Evolutionary conservation across 140 eudicot genomes (phyloP).

Genomic region (Flaveria floridana): DNA sequence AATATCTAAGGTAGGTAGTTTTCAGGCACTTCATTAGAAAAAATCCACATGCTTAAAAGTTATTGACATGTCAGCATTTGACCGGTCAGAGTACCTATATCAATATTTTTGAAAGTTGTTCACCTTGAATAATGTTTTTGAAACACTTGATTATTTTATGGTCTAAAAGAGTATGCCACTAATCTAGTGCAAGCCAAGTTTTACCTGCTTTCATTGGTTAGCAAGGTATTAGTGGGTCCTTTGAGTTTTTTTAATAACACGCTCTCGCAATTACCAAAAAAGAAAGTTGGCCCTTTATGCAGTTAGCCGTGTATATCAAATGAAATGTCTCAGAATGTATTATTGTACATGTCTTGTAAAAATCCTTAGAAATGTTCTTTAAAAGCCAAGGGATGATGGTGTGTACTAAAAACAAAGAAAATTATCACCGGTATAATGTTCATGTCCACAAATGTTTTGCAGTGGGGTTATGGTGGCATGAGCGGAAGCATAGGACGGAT

Average conservation of each 20-base stretch:
- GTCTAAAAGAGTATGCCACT: background rate
- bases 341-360: background rate
- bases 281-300: background rate
- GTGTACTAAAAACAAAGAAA: background rate
- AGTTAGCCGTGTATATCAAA: background rate
- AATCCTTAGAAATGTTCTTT: background rate
- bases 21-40: background rate
- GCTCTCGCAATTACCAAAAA: background rate
- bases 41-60: background rate
- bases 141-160: background rate
- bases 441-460: constrained; percentile 32
- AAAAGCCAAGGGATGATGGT: background rate
- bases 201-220: background rate
- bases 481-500: constrained; percentile 61
- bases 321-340: background rate
- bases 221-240: background rate
- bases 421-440: background rate
- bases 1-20: background rate
- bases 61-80: background rate
- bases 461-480: constrained; percentile 77
- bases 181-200: background rate
- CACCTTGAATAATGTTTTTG: background rate
- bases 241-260: background rate
- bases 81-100: background rate
- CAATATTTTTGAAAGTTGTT: background rate